Evolutionary conservation across 169 alveolate species (phyloP).

Genomic region (Cyclospora cayetanensis): DNA sequence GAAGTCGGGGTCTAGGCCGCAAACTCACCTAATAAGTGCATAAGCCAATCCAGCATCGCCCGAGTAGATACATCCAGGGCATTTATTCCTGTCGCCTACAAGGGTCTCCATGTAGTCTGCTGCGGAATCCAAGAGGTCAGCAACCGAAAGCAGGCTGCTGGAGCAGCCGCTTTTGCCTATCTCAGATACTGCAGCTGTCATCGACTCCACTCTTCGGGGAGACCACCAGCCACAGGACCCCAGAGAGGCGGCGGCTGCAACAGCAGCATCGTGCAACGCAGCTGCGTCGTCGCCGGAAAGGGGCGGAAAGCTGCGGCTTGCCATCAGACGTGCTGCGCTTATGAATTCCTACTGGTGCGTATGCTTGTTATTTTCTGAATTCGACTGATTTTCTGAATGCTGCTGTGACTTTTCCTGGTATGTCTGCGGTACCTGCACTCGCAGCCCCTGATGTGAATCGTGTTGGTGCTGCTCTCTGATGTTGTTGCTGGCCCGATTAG

Average conservation of each 20-base stretch:
- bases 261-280: neutral
- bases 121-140: constrained; percentile 13
- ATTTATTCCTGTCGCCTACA: neutral
- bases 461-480: no score
- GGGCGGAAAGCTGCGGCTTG: constrained; percentile 9
- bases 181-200: neutral
- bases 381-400: no score
- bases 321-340: neutral
- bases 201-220: neutral
- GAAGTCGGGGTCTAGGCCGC: no score
- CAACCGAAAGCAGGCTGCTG: constrained; percentile 16
- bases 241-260: constrained; percentile 15
- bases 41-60: constrained; percentile 22
- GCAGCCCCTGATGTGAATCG: no score
- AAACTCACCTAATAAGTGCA: neutral
- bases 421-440: no score
- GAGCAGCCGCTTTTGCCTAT: constrained; percentile 1
- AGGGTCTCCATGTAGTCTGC: constrained; percentile 1
- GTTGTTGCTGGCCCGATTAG: no score
- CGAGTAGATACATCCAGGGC: neutral
- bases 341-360: no score
- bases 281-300: neutral
- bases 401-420: no score
- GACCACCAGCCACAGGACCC: constrained; percentile 41
- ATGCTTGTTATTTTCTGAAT: no score